Conservation (phyloP, 441 rosid species). For the Populus hybrid region DNA sequence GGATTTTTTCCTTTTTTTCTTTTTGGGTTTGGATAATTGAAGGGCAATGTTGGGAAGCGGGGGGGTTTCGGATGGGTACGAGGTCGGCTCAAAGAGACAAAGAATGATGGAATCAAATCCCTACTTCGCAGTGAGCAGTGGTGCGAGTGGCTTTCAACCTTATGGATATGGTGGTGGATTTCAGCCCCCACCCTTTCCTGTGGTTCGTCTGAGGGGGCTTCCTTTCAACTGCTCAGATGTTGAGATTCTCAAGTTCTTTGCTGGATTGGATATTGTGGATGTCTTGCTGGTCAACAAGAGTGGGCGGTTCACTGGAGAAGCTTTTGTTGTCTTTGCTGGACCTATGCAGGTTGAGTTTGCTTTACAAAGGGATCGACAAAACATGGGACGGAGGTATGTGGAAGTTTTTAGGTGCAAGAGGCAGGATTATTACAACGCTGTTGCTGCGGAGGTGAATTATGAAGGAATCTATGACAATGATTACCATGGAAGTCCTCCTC, state of each 20-base stretch:
- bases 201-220: constrained; percentile 88
- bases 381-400: constrained; percentile 84
- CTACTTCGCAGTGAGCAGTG: constrained; percentile 96
- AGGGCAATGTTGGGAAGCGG: constrained; percentile 99
- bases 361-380: constrained; percentile 74
- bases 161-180: constrained; percentile 51
- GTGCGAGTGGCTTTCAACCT: constrained; percentile 54
- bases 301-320: constrained; percentile 86
- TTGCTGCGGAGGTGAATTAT: constrained; percentile 75
- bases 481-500: constrained; percentile 62
- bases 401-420: constrained; percentile 85
- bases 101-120: constrained; percentile 99
- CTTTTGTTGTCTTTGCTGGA: constrained; percentile 72
- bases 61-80: constrained; percentile 95
- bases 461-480: constrained; percentile 73
- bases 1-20: constrained; percentile 45
- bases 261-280: constrained; percentile 87
- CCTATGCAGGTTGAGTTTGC: constrained; percentile 84
- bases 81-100: constrained; percentile 99
- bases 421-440: constrained; percentile 79
- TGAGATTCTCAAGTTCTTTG: constrained; percentile 88
- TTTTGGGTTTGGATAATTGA: constrained; percentile 72
- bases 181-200: constrained; percentile 67
- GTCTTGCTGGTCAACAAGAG: constrained; percentile 72
- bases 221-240: constrained; percentile 89